Percentiles rank a stretch among this genome's conserved stretches.
Evolutionary conservation across 139 green algal genomes (phyloP).

Genomic region (Limnomonas spitsbergensis): DNA sequence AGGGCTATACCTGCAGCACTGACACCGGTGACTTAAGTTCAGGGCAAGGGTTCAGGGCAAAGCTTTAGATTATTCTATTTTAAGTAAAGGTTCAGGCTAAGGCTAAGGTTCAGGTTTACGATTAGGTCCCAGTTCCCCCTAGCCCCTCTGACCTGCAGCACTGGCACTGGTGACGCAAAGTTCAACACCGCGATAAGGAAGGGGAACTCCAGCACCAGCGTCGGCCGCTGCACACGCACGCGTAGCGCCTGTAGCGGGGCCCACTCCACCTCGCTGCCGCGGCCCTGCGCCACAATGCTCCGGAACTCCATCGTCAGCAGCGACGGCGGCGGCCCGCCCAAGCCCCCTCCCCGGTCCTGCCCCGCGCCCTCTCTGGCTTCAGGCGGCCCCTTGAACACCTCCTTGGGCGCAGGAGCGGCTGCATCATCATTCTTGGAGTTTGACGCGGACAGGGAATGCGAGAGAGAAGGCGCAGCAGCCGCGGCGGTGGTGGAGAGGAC

Average conservation of each 20-base stretch:
- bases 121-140: no score
- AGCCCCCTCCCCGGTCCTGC: background rate
- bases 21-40: no score
- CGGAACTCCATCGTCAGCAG: constrained; percentile 51
- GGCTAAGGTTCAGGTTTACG: no score
- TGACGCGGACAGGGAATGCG: no score
- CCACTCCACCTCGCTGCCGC: constrained; percentile 11
- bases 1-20: no score
- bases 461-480: background rate
- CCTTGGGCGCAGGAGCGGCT: no score
- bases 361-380: background rate
- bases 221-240: constrained; percentile 79
- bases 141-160: constrained; percentile 29
- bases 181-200: constrained; percentile 79
- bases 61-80: no score
- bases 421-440: no score
- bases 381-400: no score
- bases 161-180: constrained; percentile 64
- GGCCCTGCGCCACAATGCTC: background rate
- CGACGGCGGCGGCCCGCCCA: constrained; percentile 26
- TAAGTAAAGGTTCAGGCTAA: no score
- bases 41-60: no score
- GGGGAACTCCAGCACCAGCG: constrained; percentile 76
- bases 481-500: constrained; percentile 61
- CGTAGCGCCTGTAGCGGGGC: constrained; percentile 30